Evolutionary conservation across 169 alveolate species (phyloP).

Genomic region (Fabrea salina): DNA sequence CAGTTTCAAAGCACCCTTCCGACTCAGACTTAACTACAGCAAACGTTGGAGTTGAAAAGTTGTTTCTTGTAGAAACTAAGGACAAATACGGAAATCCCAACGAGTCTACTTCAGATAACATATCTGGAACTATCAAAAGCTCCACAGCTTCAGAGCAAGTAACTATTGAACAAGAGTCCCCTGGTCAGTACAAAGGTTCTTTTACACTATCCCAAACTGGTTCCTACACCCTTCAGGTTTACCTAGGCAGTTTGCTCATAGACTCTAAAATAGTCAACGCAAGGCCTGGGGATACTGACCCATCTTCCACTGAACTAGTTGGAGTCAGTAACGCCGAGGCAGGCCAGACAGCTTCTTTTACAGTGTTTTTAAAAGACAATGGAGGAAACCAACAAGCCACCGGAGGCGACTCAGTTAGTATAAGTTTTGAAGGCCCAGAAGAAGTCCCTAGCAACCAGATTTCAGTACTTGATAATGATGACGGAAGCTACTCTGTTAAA

Average conservation of each 20-base stretch:
- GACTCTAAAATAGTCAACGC: background rate
- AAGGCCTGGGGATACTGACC: slow-evolving; percentile 1
- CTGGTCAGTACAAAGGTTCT: background rate
- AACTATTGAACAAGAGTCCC: background rate
- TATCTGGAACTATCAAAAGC: background rate
- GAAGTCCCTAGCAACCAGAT: background rate
- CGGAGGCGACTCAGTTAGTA: background rate
- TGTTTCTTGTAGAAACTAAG: background rate
- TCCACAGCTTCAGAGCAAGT: background rate
- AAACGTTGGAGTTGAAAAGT: background rate
- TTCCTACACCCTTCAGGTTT: background rate
- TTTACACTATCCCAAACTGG: background rate
- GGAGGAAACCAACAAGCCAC: background rate
- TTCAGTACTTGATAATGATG: background rate
- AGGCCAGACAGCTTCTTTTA: background rate
- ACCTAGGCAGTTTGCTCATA: background rate
- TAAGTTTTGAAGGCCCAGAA: background rate
- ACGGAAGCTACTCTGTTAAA: background rate
- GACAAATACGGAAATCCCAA: slow-evolving; percentile 14
- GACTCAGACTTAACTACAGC: background rate
- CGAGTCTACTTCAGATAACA: background rate
- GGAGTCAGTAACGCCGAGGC: background rate
- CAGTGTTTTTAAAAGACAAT: background rate
- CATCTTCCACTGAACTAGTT: background rate
- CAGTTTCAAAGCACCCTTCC: background rate